Conservation (phyloP, 164 flowering plant species). For the Nelumbo lutea region DNA sequence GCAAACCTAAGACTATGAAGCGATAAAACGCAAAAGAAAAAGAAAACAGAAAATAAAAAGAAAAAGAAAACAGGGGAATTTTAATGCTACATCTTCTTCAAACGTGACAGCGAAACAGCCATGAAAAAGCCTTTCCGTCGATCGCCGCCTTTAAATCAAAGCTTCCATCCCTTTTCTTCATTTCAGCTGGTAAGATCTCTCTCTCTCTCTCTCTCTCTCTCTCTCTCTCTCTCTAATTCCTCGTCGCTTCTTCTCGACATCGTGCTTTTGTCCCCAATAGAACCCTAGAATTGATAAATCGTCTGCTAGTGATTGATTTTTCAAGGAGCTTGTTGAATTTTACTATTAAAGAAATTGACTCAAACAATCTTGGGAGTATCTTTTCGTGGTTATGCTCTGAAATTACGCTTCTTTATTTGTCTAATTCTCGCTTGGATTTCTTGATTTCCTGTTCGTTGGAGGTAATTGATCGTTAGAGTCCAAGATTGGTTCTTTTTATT, state of each 20-base stretch:
- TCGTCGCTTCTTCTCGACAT: not conserved
- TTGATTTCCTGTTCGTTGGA: not conserved
- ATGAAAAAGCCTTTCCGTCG: constrained; percentile 11
- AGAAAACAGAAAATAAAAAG: not conserved
- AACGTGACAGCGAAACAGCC: constrained; percentile 17
- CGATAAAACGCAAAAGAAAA: not conserved
- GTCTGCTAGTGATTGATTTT: no score
- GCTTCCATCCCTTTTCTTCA: not conserved
- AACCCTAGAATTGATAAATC: no score
- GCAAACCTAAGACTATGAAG: not conserved
- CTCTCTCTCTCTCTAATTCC: not conserved
- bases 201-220: not conserved
- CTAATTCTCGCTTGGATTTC: not conserved
- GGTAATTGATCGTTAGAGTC: not conserved
- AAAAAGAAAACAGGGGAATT: not conserved
- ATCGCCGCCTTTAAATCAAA: constrained; percentile 7
- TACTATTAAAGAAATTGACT: no score
- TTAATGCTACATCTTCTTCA: not conserved
- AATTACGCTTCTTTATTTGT: not conserved
- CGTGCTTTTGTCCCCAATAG: no score
- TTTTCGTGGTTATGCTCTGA: not conserved
- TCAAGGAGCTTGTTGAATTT: no score
- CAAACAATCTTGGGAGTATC: not conserved
- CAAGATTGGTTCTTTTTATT: not conserved
- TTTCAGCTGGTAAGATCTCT: constrained; percentile 2